Conservation (phyloP, 2,329 filamentous ascomycete genomes). For the Drechslerella stenobrocha region DNA sequence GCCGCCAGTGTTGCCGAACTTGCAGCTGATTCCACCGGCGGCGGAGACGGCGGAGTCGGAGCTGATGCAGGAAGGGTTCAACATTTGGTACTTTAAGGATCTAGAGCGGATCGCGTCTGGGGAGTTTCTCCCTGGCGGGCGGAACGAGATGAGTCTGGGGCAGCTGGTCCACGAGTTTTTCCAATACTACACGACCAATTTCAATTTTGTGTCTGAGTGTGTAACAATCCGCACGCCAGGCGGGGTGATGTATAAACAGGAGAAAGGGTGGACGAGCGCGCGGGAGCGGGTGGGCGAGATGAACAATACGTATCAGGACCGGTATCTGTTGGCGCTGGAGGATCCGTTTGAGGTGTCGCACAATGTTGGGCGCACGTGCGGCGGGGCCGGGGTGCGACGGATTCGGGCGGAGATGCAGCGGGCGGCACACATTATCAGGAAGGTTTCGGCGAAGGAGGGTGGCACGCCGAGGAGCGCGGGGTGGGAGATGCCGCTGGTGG, state of each 20-base stretch:
- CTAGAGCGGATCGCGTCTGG: slow-evolving; percentile 65
- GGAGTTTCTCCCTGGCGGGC: slow-evolving; percentile 48
- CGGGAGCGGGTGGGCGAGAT: slow-evolving; percentile 60
- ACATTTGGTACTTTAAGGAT: slow-evolving; percentile 74
- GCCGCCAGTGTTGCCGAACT: slow-evolving; percentile 81
- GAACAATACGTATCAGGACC: slow-evolving; percentile 51
- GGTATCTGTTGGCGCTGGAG: slow-evolving; percentile 86
- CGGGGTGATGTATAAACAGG: slow-evolving; percentile 71
- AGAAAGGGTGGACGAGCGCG: slow-evolving; percentile 85
- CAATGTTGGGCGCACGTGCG: slow-evolving; percentile 75
- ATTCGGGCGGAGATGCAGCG: slow-evolving; percentile 52
- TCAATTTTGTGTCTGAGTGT: slow-evolving; percentile 79
- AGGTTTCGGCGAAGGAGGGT: slow-evolving; percentile 20
- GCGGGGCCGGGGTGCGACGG: slow-evolving; percentile 49
- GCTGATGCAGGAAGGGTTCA: slow-evolving; percentile 62
- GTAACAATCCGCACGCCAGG: slow-evolving; percentile 73
- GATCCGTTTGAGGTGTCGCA: slow-evolving; percentile 88
- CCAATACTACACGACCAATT: slow-evolving; percentile 77
- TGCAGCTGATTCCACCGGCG: slow-evolving; percentile 64
- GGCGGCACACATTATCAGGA: slow-evolving; percentile 51
- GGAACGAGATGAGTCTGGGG: slow-evolving; percentile 71
- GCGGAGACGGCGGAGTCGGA: slow-evolving; percentile 50
- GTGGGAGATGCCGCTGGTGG: slow-evolving; percentile 22
- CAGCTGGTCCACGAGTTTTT: slow-evolving; percentile 80
- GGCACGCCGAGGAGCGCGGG: slow-evolving; percentile 2